Percentiles rank a stretch among this genome's conserved stretches.
phyloP scores from a whole-genome alignment of 1,284 basidiomycete genomes.

The Trichosporon sp. region DNA sequence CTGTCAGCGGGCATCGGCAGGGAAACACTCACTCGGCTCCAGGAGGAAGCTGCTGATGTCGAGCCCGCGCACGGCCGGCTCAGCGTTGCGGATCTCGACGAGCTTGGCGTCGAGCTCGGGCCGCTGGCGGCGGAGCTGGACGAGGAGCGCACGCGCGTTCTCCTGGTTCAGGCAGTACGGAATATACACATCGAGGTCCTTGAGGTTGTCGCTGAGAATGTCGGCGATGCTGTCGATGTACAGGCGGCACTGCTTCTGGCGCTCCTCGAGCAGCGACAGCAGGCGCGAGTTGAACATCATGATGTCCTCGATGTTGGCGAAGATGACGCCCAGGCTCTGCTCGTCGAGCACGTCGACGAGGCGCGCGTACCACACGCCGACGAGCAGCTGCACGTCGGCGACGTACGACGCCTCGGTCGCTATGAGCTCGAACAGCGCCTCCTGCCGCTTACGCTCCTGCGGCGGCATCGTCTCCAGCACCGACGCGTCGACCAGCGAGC shows the following conservation, averaged over 20 bases:
- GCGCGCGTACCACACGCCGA: slow-evolving; percentile 75
- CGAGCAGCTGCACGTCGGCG: slow-evolving; percentile 79
- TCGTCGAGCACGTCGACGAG: slow-evolving; percentile 68
- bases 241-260: slow-evolving; percentile 82
- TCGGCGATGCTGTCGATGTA: slow-evolving; percentile 87
- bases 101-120: slow-evolving; percentile 56
- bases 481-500: slow-evolving; percentile 75
- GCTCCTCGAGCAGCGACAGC: slow-evolving; percentile 77
- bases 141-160: slow-evolving; percentile 71
- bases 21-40: slow-evolving; percentile 66
- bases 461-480: slow-evolving; percentile 71
- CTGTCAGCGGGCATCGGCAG: not conserved
- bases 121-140: slow-evolving; percentile 66
- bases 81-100: slow-evolving; percentile 48
- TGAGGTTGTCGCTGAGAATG: slow-evolving; percentile 68
- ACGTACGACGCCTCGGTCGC: slow-evolving; percentile 82
- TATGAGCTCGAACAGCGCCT: slow-evolving; percentile 85
- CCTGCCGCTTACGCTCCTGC: slow-evolving; percentile 77
- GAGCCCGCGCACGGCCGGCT: slow-evolving; percentile 71
- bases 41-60: slow-evolving; percentile 88
- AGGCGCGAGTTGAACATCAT: slow-evolving; percentile 82
- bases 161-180: slow-evolving; percentile 88
- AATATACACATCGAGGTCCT: slow-evolving; percentile 72
- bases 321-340: slow-evolving; percentile 76
- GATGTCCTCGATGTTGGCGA: slow-evolving; percentile 89